Conservation (phyloP, 1,284 basidiomycete species). For the Limonomyces culmigenus region DNA sequence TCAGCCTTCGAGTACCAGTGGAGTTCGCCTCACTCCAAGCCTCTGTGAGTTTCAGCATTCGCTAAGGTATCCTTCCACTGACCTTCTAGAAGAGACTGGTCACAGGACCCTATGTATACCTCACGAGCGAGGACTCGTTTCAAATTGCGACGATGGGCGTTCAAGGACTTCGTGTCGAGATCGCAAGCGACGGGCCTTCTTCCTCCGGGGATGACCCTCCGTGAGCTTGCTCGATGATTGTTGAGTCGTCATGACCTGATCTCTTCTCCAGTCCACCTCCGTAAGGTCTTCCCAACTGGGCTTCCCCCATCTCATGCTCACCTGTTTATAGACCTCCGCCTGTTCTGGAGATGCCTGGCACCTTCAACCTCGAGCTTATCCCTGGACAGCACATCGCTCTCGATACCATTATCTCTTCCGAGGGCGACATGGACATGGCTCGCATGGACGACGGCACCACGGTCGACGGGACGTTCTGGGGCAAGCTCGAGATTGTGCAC, state of each 20-base stretch:
- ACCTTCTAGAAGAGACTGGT: constrained; percentile 39
- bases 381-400: constrained; percentile 62
- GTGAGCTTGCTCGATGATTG: constrained; percentile 25
- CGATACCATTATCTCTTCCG: constrained; percentile 56
- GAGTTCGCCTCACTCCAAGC: constrained; percentile 69
- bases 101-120: constrained; percentile 59
- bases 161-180: constrained; percentile 64
- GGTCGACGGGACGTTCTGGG: constrained; percentile 71
- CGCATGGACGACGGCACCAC: constrained; percentile 73
- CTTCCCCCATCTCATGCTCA: constrained; percentile 1
- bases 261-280: constrained; percentile 39
- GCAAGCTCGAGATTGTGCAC: constrained; percentile 66
- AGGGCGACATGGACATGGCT: constrained; percentile 68
- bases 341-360: constrained; percentile 70
- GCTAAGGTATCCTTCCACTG: too few species aligned
- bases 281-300: constrained; percentile 24
- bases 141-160: constrained; percentile 67
- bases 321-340: constrained; percentile 45
- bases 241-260: background rate
- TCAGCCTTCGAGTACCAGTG: constrained; percentile 61
- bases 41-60: constrained; percentile 37
- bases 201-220: constrained; percentile 58
- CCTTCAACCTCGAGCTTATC: constrained; percentile 58
- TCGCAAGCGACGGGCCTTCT: constrained; percentile 62
- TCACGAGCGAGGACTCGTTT: constrained; percentile 67